Evolutionary conservation across 495 filamentous ascomycete species (phyloP), one percentile per base, ranked within the genome.

Genomic region (Acidomyces sp.): DNA sequence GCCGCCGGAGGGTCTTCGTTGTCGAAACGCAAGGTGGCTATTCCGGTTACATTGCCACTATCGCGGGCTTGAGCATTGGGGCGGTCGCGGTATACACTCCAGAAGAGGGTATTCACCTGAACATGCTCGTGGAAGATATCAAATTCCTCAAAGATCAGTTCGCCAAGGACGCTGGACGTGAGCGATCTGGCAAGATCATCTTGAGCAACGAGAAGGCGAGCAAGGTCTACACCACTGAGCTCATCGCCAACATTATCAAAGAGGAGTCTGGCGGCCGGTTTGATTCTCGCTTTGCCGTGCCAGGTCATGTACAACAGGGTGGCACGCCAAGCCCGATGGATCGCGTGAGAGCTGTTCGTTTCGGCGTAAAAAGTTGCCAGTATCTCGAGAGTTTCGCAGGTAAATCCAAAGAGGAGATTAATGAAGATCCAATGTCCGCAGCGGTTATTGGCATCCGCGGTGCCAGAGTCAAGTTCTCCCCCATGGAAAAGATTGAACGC

Each of bases 51-150:
- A 75, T 95, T 28, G 87, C 92, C 19, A 92, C 86, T 1, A 75
- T 93, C 30, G 84, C 82, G 29, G 90, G 87, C 19, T 72, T 96
- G 15, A 74, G 78, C 2, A 83, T 96, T 10, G 90, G 90, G 22
- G 90, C 90, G 1, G 69, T 82, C n/a, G 88, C 92, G 0, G 88
- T 96, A 7, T 99, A 99, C 62, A 94, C 87, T 11, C 92, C 92
- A 4, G 92, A 99, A 59, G 85, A 96, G 61, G 90, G 92, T 3
- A 82, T 99, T 58, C 80, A 81, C 55, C 74, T 99, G 39, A 80
- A 85, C 44, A 99, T 88, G 85, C 74, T 99, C 0, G 78, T 82
- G 9, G 70, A 74, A 13, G 92, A 99, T 52, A 94, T 99, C 54
- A 75, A 83, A 24, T 84, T 92, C 59, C 69, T 99, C 27, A 82